Evolutionary conservation across 1,139 yeast species (phyloP).

Genomic region (Debaryomycetaceae sp.): DNA sequence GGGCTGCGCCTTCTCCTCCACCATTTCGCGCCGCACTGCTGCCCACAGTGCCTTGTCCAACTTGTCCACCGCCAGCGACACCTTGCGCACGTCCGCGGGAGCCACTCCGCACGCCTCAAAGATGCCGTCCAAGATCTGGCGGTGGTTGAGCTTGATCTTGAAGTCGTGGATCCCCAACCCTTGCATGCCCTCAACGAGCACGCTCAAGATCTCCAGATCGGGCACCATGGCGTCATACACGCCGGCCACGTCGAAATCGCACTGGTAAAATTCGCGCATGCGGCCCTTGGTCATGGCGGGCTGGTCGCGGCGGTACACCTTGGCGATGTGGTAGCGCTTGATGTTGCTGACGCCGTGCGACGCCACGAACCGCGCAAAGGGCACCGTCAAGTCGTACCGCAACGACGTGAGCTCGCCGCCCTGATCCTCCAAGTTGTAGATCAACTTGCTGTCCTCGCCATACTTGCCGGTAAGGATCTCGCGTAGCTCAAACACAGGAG

Average conservation of each 20-base stretch:
- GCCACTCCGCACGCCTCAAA: constrained; percentile 93
- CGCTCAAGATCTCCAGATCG: constrained; percentile 81
- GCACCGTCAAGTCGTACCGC: constrained; percentile 94
- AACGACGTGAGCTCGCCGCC: constrained; percentile 96
- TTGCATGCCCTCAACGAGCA: constrained; percentile 79
- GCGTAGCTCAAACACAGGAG: constrained; percentile 94
- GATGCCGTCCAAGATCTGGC: constrained; percentile 92
- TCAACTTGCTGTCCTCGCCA: constrained; percentile 95
- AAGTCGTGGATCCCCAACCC: constrained; percentile 82
- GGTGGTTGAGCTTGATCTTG: constrained; percentile 87
- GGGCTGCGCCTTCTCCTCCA: constrained; percentile 81
- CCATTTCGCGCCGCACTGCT: constrained; percentile 87
- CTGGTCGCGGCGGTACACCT: constrained; percentile 96
- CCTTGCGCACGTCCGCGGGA: constrained; percentile 88
- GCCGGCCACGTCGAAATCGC: constrained; percentile 97
- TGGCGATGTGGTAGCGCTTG: constrained; percentile 94
- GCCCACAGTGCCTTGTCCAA: constrained; percentile 95
- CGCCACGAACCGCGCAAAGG: constrained; percentile 95
- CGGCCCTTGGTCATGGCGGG: constrained; percentile 99
- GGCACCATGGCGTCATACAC: constrained; percentile 91
- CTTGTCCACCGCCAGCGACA: constrained; percentile 94
- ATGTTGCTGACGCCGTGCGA: constrained; percentile 86
- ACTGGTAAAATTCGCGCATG: constrained; percentile 98
- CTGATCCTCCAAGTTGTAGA: constrained; percentile 93
- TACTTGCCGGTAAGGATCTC: constrained; percentile 95